These are phyloP conservation scores for Viola pubescens DNA, from an alignment of 441 rosid species.

Conservation along the genomic window DNA sequence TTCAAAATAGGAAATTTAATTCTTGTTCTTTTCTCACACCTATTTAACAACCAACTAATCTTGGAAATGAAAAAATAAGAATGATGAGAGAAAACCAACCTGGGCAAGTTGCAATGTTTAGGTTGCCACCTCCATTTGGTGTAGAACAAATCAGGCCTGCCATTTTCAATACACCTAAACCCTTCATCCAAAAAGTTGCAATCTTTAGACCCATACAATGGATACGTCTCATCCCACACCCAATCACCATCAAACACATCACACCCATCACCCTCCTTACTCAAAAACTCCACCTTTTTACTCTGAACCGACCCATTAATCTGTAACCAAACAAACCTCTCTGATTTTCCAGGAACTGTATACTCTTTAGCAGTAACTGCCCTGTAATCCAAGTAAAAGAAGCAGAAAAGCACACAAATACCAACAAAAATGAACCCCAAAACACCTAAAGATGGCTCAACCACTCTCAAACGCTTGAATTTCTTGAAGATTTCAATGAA, in stretches of 20 bases:
- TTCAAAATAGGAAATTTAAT: too few relatives aligned
- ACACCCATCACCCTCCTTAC: constrained; percentile 45
- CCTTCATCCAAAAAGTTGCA: constrained; percentile 82
- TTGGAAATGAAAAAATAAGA: not conserved
- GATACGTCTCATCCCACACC: constrained; percentile 96
- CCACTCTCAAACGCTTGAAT: constrained; percentile 56
- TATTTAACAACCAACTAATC: too few relatives aligned
- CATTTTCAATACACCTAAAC: constrained; percentile 84
- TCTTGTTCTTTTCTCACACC: too few relatives aligned
- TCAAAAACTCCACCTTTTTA: constrained; percentile 48
- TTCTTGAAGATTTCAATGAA: constrained; percentile 35
- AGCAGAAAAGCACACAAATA: constrained; percentile 47
- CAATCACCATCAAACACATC: constrained; percentile 83
- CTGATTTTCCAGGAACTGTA: constrained; percentile 33
- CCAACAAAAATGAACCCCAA: constrained; percentile 63
- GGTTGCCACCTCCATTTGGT: constrained; percentile 99
- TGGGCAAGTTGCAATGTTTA: constrained; percentile 71
- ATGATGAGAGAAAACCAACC: constrained; percentile 27
- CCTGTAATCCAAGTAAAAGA: constrained; percentile 67
- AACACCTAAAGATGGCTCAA: constrained; percentile 64
- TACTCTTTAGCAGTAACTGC: constrained; percentile 33
- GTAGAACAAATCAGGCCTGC: constrained; percentile 81
- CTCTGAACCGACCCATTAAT: constrained; percentile 28
- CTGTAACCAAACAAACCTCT: constrained; percentile 50
- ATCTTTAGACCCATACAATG: constrained; percentile 73